Evolutionary conservation across 1,284 basidiomycete species (phyloP).

Genomic region (Sparassis latifolia): DNA sequence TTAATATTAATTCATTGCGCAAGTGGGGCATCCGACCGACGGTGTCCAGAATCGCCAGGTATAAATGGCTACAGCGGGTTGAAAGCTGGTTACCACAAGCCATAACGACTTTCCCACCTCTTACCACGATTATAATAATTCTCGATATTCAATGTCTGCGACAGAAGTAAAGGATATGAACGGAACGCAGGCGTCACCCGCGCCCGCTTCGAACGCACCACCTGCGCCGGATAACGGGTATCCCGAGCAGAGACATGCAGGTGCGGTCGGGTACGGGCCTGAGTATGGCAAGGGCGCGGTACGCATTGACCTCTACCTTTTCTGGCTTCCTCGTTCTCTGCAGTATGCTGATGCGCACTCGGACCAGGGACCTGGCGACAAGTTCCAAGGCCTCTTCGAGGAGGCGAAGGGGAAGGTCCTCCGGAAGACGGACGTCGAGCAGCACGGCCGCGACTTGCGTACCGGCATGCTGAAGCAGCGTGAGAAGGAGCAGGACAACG

Average conservation of each 20-base stretch:
- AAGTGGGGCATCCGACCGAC: too few species aligned
- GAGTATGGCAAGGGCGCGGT: slow-evolving; percentile 29
- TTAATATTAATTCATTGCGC: background rate
- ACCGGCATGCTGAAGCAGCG: slow-evolving; percentile 43
- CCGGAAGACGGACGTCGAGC: slow-evolving; percentile 35
- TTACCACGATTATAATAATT: too few species aligned
- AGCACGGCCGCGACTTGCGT: slow-evolving; percentile 40
- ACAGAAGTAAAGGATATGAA: too few species aligned
- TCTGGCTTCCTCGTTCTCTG: background rate
- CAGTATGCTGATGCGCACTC: too few species aligned
- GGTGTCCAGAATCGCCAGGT: too few species aligned
- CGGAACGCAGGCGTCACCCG: too few species aligned
- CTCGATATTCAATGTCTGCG: too few species aligned
- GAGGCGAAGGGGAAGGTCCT: slow-evolving; percentile 45
- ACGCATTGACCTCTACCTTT: slow-evolving; percentile 7
- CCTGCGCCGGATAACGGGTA: slow-evolving; percentile 11
- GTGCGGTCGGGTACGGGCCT: slow-evolving; percentile 35
- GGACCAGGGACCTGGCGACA: slow-evolving; percentile 38
- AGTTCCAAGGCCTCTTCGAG: slow-evolving; percentile 42
- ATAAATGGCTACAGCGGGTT: too few species aligned
- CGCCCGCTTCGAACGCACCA: too few species aligned
- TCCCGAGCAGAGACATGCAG: slow-evolving; percentile 34
- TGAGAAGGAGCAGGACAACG: slow-evolving; percentile 28
- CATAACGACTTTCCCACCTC: too few species aligned
- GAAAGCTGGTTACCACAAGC: too few species aligned